Conservation (phyloP, 1,284 basidiomycete genomes). For the Ganoderma lingzhi region DNA sequence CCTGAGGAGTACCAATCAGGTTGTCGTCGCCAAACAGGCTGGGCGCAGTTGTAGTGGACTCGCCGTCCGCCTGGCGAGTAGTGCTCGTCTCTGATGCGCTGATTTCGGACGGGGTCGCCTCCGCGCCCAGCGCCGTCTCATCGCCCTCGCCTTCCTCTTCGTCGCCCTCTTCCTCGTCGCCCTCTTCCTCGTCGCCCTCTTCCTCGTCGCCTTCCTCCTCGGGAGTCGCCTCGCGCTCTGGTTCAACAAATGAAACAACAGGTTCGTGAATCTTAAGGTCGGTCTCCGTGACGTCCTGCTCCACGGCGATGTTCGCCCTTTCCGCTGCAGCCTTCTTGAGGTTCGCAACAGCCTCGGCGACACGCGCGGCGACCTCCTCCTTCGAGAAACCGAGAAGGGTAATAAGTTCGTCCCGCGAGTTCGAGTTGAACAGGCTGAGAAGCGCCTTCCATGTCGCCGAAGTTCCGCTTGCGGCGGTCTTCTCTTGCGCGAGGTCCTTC, state of each 20-base stretch:
- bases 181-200: slow-evolving; percentile 34
- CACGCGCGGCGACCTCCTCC: slow-evolving; percentile 81
- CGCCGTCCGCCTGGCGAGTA: slow-evolving; percentile 70
- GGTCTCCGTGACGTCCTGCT: slow-evolving; percentile 50
- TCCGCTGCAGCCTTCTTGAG: slow-evolving; percentile 60
- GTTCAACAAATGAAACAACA: slow-evolving; percentile 82
- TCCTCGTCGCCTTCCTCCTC: slow-evolving; percentile 40
- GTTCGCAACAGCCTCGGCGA: slow-evolving; percentile 83
- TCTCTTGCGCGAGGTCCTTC: slow-evolving; percentile 72
- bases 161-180: slow-evolving; percentile 2
- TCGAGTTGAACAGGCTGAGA: slow-evolving; percentile 87
- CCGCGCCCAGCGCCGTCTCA: slow-evolving; percentile 42
- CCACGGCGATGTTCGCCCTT: slow-evolving; percentile 33
- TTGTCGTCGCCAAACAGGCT: slow-evolving; percentile 90
- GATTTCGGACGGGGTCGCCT: slow-evolving; percentile 76
- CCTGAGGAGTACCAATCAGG: slow-evolving; percentile 63
- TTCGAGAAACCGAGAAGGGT: slow-evolving; percentile 94
- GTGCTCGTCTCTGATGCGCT: slow-evolving; percentile 71
- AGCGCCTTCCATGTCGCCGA: slow-evolving; percentile 90
- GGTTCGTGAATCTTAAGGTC: slow-evolving; percentile 64
- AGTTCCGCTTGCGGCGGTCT: slow-evolving; percentile 50
- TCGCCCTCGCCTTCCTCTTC: slow-evolving; percentile 53
- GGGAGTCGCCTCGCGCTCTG: slow-evolving; percentile 53
- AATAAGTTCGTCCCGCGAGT: slow-evolving; percentile 91
- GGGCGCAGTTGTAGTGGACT: slow-evolving; percentile 82